These are phyloP conservation scores for Candida ortonii DNA, from an alignment of 805 yeast species.

Conservation along the genomic window DNA sequence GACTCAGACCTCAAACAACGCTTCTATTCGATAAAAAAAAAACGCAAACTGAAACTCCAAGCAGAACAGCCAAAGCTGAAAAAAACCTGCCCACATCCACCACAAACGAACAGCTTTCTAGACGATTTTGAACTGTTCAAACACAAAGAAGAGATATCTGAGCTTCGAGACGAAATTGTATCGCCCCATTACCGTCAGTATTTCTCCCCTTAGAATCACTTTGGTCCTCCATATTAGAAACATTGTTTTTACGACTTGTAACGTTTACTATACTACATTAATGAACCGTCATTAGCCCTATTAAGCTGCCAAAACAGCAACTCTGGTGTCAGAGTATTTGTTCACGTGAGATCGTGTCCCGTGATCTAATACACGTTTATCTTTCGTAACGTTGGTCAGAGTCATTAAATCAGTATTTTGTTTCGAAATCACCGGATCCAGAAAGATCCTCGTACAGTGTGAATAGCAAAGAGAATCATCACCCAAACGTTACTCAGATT, in stretches of 20 bases:
- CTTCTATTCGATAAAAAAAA: slow-evolving; percentile 9
- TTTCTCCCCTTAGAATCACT: no score
- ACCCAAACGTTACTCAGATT: no score
- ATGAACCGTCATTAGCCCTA: no score
- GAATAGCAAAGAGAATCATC: slow-evolving; percentile 41
- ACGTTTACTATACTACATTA: no score
- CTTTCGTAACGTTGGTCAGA: no score
- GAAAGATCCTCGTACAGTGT: slow-evolving; percentile 49
- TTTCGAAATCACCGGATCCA: slow-evolving; percentile 34
- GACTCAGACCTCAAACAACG: slow-evolving; percentile 13
- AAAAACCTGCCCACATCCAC: neutral
- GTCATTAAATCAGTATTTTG: slow-evolving; percentile 55
- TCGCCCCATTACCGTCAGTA: slow-evolving; percentile 14
- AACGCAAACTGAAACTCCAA: slow-evolving; percentile 6
- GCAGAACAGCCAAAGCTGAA: slow-evolving; percentile 1
- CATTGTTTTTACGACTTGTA: no score
- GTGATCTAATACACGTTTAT: no score
- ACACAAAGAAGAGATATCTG: slow-evolving; percentile 19
- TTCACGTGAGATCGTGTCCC: no score
- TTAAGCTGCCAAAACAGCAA: no score
- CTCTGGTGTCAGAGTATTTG: no score
- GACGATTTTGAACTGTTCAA: slow-evolving; percentile 25
- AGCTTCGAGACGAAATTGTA: slow-evolving; percentile 19
- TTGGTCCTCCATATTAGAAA: no score
- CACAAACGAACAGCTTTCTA: slow-evolving; percentile 5